Percentiles rank a stretch among this genome's conserved stretches.
Evolutionary conservation across 129 eudicot species (phyloP).

Genomic region (Lactuca saligna): DNA sequence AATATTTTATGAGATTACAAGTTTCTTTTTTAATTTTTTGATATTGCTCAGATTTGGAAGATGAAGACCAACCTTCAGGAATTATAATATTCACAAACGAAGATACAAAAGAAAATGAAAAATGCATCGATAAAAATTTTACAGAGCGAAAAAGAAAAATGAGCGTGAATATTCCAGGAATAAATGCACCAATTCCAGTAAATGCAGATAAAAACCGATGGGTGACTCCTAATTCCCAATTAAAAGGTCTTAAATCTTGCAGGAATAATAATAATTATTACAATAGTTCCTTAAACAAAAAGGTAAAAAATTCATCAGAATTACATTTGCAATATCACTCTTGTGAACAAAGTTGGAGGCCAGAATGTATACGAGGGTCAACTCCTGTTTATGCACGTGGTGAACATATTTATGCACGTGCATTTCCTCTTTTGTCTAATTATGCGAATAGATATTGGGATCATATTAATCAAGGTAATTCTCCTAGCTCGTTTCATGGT

Average conservation of each 20-base stretch:
- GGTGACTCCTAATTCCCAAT: constrained; percentile 24
- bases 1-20: not conserved
- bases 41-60: constrained; percentile 46
- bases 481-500: constrained; percentile 13
- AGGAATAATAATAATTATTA: not conserved
- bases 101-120: constrained; percentile 60
- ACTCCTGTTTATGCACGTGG: constrained; percentile 20
- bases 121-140: constrained; percentile 33
- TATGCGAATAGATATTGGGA: constrained; percentile 26
- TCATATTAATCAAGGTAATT: constrained; percentile 7
- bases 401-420: constrained; percentile 16
- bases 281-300: constrained; percentile 6
- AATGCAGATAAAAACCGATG: constrained; percentile 57
- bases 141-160: constrained; percentile 42
- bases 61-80: constrained; percentile 66
- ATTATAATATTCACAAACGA: constrained; percentile 53
- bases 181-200: constrained; percentile 71
- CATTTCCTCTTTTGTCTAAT: constrained; percentile 29
- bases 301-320: not conserved
- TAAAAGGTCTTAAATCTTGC: constrained; percentile 13
- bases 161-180: constrained; percentile 74
- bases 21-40: not conserved
- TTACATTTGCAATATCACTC: not conserved
- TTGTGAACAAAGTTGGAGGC: constrained; percentile 11
- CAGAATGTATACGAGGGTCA: constrained; percentile 10